Evolutionary conservation across 1,284 basidiomycete genomes (phyloP), one percentile per base, ranked within the genome.

Genomic region (Ustilago vetiveriae): DNA sequence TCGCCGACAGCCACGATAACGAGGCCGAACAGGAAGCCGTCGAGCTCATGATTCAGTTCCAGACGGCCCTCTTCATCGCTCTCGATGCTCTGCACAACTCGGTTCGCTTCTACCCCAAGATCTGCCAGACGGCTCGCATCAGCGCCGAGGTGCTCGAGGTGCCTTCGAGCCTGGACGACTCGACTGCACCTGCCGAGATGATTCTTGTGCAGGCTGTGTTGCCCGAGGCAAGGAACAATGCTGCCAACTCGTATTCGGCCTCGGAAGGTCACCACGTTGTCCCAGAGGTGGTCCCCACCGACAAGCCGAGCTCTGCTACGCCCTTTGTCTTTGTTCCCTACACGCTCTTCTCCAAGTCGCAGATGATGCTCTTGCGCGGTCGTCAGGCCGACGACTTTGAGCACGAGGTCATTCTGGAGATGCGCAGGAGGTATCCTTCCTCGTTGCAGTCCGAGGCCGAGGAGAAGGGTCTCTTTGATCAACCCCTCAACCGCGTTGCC

Each of bases 261-360:
- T 16, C 81, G 78, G 9, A 82, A 75, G 60, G 78, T 73, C 27
- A 80, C 81, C 68, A 82, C 71, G 36, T 30, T 8, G 45, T 66
- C 3, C 41, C 74, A 77, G 42, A 74, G 59, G 45, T 82, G 68
- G 40, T 72, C n/a, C 76, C 68, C 19, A 73, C 76, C 43, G 82
- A 83, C 53, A 80, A 74, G 30, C 82, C 84, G 59, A 83, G 82
- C 65, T 79, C 83, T 3, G 83, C 83, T 10, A 80, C 83, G 3
- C 84, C 84, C 1, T 86, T 85, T 71, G 84, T 85, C 45, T 85
- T 85, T 77, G 84, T 84, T 4, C 85, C 85, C 1, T 85, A 83
- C 82, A 82, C 81, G 37, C 79, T 86, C 7, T 86, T 85, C 72
- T 78, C 82, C 70, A 84, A 84, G 63, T 81, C 83, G 22, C 85